Percentiles rank a stretch among this genome's conserved stretches.
Conservation (phyloP, 2,329 filamentous ascomycete genomes). For the Epichloe aotearoae region DNA sequence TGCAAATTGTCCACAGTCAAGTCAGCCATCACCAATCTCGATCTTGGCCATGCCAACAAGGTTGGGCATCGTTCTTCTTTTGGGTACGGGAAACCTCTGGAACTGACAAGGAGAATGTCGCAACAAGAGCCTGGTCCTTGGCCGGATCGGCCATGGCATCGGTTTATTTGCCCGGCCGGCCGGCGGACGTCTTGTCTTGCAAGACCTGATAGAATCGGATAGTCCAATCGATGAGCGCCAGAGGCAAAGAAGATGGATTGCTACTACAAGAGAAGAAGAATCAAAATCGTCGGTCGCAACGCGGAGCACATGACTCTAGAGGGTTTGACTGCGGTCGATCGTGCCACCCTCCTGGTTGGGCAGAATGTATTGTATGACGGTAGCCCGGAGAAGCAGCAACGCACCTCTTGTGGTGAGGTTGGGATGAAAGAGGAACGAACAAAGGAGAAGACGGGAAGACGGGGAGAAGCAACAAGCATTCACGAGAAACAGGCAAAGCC, state of each 20-base stretch:
- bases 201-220: slow-evolving; percentile 18
- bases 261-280: not conserved
- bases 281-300: not conserved
- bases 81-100: not conserved
- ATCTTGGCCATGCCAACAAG: not conserved
- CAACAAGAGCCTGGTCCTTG: slow-evolving; percentile 34
- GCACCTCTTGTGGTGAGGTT: not conserved
- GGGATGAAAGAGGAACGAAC: not conserved
- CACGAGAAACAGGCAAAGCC: not conserved
- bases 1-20: not conserved
- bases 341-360: not conserved
- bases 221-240: slow-evolving; percentile 35
- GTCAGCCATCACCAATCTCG: not conserved
- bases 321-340: not conserved
- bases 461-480: not conserved
- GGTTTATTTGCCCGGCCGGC: slow-evolving; percentile 5
- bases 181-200: slow-evolving; percentile 11
- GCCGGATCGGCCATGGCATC: slow-evolving; percentile 31
- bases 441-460: not conserved
- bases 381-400: not conserved
- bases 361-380: not conserved
- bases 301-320: not conserved
- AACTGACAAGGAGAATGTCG: slow-evolving; percentile 42
- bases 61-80: not conserved
- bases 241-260: slow-evolving; percentile 9